Evolutionary conservation across 176 grass and related monocot genomes (phyloP).

Genomic region (Oryza meridionalis): DNA sequence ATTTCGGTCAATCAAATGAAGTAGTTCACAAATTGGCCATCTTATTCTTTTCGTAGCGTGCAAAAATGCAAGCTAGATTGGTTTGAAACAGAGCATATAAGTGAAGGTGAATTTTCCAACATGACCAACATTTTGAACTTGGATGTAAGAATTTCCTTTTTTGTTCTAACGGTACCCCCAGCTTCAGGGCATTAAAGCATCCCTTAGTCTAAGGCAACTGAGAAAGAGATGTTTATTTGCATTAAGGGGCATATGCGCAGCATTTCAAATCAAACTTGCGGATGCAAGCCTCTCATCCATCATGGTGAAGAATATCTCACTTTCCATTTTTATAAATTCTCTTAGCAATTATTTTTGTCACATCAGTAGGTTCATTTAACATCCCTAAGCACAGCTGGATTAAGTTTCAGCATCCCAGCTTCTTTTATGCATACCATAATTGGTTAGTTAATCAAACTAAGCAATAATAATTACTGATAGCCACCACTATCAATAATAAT

Average conservation of each 20-base stretch:
- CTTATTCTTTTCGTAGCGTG: slow-evolving; percentile 19
- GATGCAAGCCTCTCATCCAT: slow-evolving; percentile 32
- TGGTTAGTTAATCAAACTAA: neutral
- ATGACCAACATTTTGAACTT: neutral
- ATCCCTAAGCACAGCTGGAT: slow-evolving; percentile 8
- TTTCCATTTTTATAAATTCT: slow-evolving; percentile 18
- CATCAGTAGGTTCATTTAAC: slow-evolving; percentile 26
- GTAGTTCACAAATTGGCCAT: slow-evolving; percentile 16
- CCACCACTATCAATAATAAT: no score
- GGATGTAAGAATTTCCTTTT: slow-evolving; percentile 24
- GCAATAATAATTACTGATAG: neutral
- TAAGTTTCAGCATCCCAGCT: slow-evolving; percentile 4
- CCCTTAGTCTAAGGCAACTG: slow-evolving; percentile 38
- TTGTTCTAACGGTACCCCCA: slow-evolving; percentile 37
- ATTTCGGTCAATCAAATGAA: slow-evolving; percentile 18
- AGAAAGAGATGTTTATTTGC: slow-evolving; percentile 55
- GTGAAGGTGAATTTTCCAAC: slow-evolving; percentile 29
- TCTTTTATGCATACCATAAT: slow-evolving; percentile 1
- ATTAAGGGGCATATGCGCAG: neutral
- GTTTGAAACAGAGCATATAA: slow-evolving; percentile 32
- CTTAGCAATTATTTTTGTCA: neutral
- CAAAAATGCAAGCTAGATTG: slow-evolving; percentile 8
- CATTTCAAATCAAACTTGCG: slow-evolving; percentile 7
- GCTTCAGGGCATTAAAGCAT: slow-evolving; percentile 43
- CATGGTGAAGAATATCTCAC: slow-evolving; percentile 16